Evolutionary conservation across 148 eudicot species (phyloP), one percentile per base, ranked within the genome.

Genomic region (Mesembryanthemum crystallinum): DNA sequence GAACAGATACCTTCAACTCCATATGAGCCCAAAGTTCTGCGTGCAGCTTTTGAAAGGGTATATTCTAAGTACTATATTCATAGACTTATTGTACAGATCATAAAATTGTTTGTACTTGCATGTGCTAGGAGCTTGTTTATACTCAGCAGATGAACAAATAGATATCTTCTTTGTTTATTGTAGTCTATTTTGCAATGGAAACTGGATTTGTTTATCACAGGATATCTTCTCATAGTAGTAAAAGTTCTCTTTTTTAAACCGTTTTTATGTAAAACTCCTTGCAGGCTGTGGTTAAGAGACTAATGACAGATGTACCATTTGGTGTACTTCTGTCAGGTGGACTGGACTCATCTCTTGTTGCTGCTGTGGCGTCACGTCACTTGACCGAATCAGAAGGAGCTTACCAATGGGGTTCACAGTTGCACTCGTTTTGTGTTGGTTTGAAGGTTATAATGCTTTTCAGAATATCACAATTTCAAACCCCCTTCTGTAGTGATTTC

Each of bases 311-410:
- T 78, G 98, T 93, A 67, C 98, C 98, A 51, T 93, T 93, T 80
- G 98, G 98, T 82, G 98, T 93, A 49, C 98, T 93, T 80, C 77
- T 93, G 64, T 93, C 98, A 8, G 98, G 98, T 30, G 98, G 98
- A 68, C 85, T 93, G 25, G 98, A 93, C 84, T 93, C 98, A 77
- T 93, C 98, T 61, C 93, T 93, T 79, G 98, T 93, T 78, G 98
- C 98, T 76, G 89, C 98, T 72, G 98, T 93, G 67, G 94, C 98
- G 28, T 87, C 92, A 59, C 98, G 97, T 73, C 85, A 89, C 78
- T 73, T 93, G 85, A 84, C 76, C 30, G 91, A 87, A 78, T 85
- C 88, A 39, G 91, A 84, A 78, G 96, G 87, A 30, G 87, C 89
- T 33, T 83, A 85, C 76, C 98, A 91, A 70, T 93, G 98, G 98